phyloP scores from a whole-genome alignment of 2,329 filamentous ascomycete species.

The Paraconiothyrium brasiliense region DNA sequence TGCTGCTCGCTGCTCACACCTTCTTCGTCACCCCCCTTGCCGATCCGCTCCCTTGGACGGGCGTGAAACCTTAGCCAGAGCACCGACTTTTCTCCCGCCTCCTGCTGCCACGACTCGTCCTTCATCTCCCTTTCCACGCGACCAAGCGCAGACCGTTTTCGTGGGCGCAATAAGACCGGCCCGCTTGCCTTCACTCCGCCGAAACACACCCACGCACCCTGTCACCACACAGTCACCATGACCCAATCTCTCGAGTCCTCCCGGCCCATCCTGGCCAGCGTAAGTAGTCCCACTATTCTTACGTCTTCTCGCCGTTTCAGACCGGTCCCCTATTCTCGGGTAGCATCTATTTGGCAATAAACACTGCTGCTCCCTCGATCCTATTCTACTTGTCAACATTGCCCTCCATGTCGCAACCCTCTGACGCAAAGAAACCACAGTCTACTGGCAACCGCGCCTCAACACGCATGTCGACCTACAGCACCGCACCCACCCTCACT shows the following conservation, averaged over 20 bases:
- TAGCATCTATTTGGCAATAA: conserved; percentile 29
- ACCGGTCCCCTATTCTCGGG: conserved; percentile 27
- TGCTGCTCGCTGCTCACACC: conserved; percentile 6
- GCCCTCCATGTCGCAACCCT: conserved; percentile 30
- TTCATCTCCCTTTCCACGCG: background rate
- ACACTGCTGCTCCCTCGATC: conserved; percentile 16
- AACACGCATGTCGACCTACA: conserved; percentile 61
- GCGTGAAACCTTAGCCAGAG: conserved; percentile 26
- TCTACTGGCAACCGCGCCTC: conserved; percentile 50
- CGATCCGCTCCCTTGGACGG: conserved; percentile 25
- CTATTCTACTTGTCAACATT: conserved; percentile 14
- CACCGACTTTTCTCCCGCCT: conserved; percentile 19
- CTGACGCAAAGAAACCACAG: conserved; percentile 43
- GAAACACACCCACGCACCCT: conserved; percentile 19
- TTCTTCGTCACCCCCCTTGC: conserved; percentile 24
- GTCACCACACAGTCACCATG: conserved; percentile 35
- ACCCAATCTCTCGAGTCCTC: conserved; percentile 52
- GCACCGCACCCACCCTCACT: conserved; percentile 59
- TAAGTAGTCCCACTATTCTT: conserved; percentile 44
- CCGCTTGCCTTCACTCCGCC: conserved; percentile 15
- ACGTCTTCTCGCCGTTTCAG: conserved; percentile 40
- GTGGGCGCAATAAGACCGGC: conserved; percentile 14
- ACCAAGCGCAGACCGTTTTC: conserved; percentile 2
- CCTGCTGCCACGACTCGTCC: conserved; percentile 11
- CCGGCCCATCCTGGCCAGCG: conserved; percentile 52